A percentile compares a stretch with the other conserved stretches of the same genome.
Evolutionary conservation across 441 rosid genomes (phyloP).

Genomic region (Gossypium davidsonii): DNA sequence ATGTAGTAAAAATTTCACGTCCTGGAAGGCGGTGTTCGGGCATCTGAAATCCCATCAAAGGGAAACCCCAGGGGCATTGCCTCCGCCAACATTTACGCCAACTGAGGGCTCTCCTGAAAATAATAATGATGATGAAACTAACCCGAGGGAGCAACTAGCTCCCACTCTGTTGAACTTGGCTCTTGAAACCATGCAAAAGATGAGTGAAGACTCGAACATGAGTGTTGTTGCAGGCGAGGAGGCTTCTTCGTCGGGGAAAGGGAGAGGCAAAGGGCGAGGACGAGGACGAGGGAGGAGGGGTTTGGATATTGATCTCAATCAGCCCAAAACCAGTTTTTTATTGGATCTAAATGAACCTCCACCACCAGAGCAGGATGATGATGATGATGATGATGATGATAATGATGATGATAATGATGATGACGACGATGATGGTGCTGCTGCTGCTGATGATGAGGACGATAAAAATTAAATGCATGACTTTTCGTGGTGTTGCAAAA

Average conservation of each 20-base stretch:
- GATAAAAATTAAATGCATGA: background rate
- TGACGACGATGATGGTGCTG: background rate
- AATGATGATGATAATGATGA: background rate
- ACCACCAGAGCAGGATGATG: background rate
- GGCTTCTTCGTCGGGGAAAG: background rate
- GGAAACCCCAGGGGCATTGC: slow-evolving; percentile 9
- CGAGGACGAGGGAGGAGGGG: background rate
- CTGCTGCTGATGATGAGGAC: background rate
- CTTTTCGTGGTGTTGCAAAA: background rate
- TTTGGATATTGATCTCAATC: background rate
- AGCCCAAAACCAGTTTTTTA: background rate
- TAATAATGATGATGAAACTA: background rate
- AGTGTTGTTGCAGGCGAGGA: background rate
- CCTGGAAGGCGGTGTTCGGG: slow-evolving; percentile 10
- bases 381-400: no score
- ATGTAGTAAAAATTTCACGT: background rate
- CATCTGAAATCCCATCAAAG: slow-evolving; percentile 10
- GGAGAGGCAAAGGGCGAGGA: no score
- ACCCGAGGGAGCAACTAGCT: slow-evolving; percentile 9
- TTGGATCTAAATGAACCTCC: slow-evolving; percentile 3
- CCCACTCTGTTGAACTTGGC: slow-evolving; percentile 13
- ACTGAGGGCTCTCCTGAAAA: slow-evolving; percentile 1
- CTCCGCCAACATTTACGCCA: slow-evolving; percentile 15
- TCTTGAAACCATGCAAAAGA: slow-evolving; percentile 1
- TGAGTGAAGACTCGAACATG: background rate